These are phyloP conservation scores for Lyophyllum decastes DNA, from an alignment of 768 basidiomycete species.

Conservation along the genomic window DNA sequence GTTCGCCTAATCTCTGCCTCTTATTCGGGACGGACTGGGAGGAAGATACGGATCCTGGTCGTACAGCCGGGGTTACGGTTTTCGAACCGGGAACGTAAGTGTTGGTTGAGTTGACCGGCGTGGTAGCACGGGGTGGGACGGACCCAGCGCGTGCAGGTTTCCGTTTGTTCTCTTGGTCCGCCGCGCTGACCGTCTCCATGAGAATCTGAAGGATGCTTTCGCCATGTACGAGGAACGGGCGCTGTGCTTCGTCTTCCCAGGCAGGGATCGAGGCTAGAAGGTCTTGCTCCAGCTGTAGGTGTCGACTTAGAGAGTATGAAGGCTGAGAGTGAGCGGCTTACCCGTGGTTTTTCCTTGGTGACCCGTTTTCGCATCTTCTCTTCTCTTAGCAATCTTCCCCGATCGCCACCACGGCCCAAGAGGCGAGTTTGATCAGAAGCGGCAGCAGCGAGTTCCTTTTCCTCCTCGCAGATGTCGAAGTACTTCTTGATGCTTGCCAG, in stretches of 20 bases:
- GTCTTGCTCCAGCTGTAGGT: slow-evolving; percentile 81
- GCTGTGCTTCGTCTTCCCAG: slow-evolving; percentile 81
- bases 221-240: slow-evolving; percentile 84
- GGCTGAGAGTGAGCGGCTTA: slow-evolving; percentile 37
- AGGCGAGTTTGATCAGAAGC: slow-evolving; percentile 82
- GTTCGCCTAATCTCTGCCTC: slow-evolving; percentile 56
- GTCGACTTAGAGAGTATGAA: neutral
- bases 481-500: slow-evolving; percentile 82
- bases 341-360: slow-evolving; percentile 88
- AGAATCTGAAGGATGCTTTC: slow-evolving; percentile 79
- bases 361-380: slow-evolving; percentile 98
- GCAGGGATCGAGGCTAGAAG: slow-evolving; percentile 73
- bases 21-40: slow-evolving; percentile 61
- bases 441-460: slow-evolving; percentile 81
- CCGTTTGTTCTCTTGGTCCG: slow-evolving; percentile 81
- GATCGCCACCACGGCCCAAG: slow-evolving; percentile 81
- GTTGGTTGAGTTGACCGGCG: slow-evolving; percentile 45
- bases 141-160: slow-evolving; percentile 54
- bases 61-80: slow-evolving; percentile 63
- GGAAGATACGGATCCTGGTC: slow-evolving; percentile 48
- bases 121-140: slow-evolving; percentile 63
- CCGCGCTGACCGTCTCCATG: slow-evolving; percentile 67
- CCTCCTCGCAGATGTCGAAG: slow-evolving; percentile 87
- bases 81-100: slow-evolving; percentile 39
- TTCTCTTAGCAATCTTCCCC: slow-evolving; percentile 84